Conservation (phyloP, 306 rosid species). For the Geum urbanum region DNA sequence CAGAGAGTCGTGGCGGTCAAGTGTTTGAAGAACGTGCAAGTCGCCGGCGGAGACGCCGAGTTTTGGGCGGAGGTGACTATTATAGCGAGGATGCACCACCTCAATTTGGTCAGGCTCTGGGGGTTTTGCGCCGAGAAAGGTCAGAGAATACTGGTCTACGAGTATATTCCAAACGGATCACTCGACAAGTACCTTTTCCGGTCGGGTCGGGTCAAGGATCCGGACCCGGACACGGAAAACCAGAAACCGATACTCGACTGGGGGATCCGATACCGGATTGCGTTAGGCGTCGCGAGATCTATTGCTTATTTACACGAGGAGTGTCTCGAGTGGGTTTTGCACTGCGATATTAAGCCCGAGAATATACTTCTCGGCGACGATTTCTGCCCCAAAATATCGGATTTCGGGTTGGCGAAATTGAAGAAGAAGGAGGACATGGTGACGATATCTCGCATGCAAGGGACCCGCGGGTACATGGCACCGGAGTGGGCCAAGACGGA, state of each 20-base stretch:
- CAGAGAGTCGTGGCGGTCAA: constrained; percentile 84
- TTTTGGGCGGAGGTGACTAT: constrained; percentile 93
- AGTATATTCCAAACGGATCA: constrained; percentile 69
- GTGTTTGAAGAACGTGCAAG: constrained; percentile 53
- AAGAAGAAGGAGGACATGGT: constrained; percentile 79
- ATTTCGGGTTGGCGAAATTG: constrained; percentile 74
- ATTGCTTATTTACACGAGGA: constrained; percentile 91
- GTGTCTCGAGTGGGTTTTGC: constrained; percentile 91
- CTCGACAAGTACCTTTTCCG: constrained; percentile 61
- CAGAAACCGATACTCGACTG: constrained; percentile 55
- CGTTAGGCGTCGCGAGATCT: constrained; percentile 73
- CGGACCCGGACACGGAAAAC: background rate
- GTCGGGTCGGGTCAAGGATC: background rate
- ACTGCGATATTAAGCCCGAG: constrained; percentile 86
- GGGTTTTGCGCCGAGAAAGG: constrained; percentile 88
- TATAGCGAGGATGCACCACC: constrained; percentile 93
- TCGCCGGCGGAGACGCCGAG: constrained; percentile 65
- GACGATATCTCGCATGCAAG: constrained; percentile 68
- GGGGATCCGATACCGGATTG: constrained; percentile 71
- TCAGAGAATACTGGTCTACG: constrained; percentile 78
- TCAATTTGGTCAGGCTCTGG: constrained; percentile 85
- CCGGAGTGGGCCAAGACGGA: constrained; percentile 76
- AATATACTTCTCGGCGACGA: constrained; percentile 74
- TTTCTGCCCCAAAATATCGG: constrained; percentile 89
- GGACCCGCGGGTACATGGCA: constrained; percentile 94